phyloP scores from a whole-genome alignment of 2,329 filamentous ascomycete genomes.

The Macrophomina tecta region DNA sequence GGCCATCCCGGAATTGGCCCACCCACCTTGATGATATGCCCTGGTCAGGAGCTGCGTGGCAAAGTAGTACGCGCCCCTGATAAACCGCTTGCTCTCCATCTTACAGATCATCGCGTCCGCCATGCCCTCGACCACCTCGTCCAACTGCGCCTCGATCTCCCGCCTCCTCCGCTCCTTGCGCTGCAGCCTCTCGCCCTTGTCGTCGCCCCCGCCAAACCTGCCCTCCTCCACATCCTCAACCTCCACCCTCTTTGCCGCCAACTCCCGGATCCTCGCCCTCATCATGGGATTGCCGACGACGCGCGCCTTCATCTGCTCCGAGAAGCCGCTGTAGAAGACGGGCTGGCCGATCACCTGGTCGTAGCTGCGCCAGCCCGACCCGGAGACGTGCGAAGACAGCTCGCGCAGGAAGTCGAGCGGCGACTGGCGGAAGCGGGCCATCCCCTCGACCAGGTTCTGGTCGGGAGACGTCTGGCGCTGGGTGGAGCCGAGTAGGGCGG shows the following conservation, averaged over 20 bases:
- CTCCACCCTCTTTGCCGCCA: constrained; percentile 75
- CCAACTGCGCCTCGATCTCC: constrained; percentile 74
- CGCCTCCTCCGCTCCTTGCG: constrained; percentile 68
- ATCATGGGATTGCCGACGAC: constrained; percentile 80
- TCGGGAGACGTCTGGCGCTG: constrained; percentile 53
- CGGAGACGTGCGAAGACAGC: constrained; percentile 89
- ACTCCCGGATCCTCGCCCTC: constrained; percentile 72
- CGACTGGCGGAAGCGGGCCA: constrained; percentile 81
- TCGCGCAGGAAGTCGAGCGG: constrained; percentile 86
- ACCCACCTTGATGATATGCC: constrained; percentile 86
- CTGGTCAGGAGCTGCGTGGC: constrained; percentile 85
- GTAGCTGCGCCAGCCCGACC: constrained; percentile 94
- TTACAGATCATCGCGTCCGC: constrained; percentile 99
- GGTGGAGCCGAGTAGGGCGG: constrained; percentile 28
- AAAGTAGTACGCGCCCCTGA: constrained; percentile 89
- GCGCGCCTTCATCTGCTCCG: constrained; percentile 82
- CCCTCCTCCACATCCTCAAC: constrained; percentile 77
- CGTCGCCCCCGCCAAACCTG: constrained; percentile 40
- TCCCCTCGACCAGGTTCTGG: constrained; percentile 77
- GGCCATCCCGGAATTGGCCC: neutral
- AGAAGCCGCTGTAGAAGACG: constrained; percentile 91
- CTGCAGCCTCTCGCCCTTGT: constrained; percentile 54
- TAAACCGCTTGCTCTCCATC: constrained; percentile 93
- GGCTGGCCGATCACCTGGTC: constrained; percentile 89
- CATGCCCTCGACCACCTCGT: constrained; percentile 83